Conservation (phyloP, 257 asterid species). For the Solanum paucissectum region DNA sequence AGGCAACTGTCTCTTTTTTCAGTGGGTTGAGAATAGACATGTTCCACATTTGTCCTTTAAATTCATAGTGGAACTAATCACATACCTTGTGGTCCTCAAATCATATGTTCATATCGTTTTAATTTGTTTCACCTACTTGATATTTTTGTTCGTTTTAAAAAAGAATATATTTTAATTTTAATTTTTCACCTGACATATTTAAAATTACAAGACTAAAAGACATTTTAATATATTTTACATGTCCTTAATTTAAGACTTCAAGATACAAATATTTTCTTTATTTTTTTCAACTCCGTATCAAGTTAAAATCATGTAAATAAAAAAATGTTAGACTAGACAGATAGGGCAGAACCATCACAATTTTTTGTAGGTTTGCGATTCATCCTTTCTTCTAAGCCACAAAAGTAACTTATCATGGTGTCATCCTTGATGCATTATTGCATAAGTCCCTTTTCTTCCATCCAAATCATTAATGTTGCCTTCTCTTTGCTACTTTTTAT, state of each 20-base stretch:
- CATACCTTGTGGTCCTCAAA: not conserved
- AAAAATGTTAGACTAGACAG: not conserved
- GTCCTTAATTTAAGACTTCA: too few species aligned
- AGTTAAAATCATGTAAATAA: too few species aligned
- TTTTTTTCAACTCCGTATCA: too few species aligned
- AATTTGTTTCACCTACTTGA: fast-evolving
- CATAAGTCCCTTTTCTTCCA: not conserved
- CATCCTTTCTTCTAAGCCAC: not conserved
- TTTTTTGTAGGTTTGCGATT: not conserved
- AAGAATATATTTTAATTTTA: too few species aligned
- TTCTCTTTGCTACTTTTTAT: not conserved
- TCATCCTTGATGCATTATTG: not conserved
- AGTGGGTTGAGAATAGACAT: not conserved
- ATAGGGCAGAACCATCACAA: not conserved
- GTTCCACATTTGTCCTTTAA: not conserved
- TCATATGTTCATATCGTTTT: not conserved
- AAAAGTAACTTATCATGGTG: not conserved
- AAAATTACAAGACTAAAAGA: not conserved
- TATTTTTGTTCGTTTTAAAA: fast-evolving
- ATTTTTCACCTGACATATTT: fast-evolving
- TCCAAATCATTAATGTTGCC: not conserved
- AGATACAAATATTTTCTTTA: too few species aligned
- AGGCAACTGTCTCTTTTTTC: not conserved
- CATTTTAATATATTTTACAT: too few species aligned
- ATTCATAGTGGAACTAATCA: not conserved